phyloP scores from a whole-genome alignment of 2,329 filamentous ascomycete species.

The Nothomitra cinnamomea region DNA sequence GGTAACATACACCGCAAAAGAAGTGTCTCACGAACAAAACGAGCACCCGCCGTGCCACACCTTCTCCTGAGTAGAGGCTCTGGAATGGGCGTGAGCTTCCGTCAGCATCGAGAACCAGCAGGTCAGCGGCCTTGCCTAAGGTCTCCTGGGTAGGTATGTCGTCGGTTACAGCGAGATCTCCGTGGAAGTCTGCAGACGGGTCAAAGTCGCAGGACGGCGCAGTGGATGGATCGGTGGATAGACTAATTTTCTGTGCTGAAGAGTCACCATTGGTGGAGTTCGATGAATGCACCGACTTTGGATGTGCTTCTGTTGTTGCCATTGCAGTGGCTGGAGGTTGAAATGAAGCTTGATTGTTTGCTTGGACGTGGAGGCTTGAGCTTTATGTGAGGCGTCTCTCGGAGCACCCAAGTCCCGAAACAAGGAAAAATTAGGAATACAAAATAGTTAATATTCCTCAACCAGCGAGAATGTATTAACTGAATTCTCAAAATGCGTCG shows the following conservation, averaged over 20 bases:
- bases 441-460: too few species aligned
- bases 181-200: background rate
- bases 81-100: slow-evolving; percentile 1
- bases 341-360: too few species aligned
- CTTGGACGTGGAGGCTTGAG: too few species aligned
- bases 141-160: slow-evolving; percentile 1
- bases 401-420: too few species aligned
- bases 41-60: slow-evolving; percentile 32
- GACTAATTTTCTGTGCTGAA: background rate
- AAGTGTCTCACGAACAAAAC: slow-evolving; percentile 65
- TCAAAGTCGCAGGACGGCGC: background rate
- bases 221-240: background rate
- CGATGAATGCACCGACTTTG: too few species aligned
- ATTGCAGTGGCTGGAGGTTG: too few species aligned
- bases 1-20: slow-evolving; percentile 54
- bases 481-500: too few species aligned
- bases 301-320: too few species aligned
- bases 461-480: too few species aligned
- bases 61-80: slow-evolving; percentile 11
- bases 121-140: slow-evolving; percentile 2
- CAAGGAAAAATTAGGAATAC: too few species aligned
- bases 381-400: too few species aligned
- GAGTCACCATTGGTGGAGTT: too few species aligned
- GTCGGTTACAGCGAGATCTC: slow-evolving; percentile 1
- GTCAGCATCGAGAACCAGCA: slow-evolving; percentile 3